These are phyloP conservation scores for Paramecium sonneborni DNA, from an alignment of 73 alveolate species.

Conservation along the genomic window DNA sequence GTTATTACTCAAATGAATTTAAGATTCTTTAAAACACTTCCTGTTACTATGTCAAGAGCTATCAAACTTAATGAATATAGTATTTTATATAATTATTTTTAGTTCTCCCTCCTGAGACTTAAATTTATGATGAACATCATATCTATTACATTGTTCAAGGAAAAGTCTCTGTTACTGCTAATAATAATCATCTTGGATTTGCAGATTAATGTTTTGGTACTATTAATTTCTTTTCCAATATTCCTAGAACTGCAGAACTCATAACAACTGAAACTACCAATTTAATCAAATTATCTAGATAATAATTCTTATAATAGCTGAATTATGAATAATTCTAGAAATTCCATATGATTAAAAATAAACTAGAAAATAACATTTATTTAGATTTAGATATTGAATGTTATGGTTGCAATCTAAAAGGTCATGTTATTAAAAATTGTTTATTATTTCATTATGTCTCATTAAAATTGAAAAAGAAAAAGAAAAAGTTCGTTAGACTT, in stretches of 20 bases:
- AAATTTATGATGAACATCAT: neutral
- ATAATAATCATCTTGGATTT: neutral
- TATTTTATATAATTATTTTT: neutral
- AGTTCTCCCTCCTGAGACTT: neutral
- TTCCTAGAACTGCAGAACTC: conserved; percentile 65
- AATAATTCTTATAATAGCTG: neutral
- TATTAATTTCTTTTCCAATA: conserved; percentile 69
- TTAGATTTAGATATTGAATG: neutral
- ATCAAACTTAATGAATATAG: neutral
- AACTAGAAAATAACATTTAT: neutral
- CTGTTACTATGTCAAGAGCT: neutral
- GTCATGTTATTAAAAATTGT: conserved; percentile 19
- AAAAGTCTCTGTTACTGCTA: neutral
- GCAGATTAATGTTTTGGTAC: conserved; percentile 68
- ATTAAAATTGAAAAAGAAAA: neutral
- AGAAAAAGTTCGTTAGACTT: neutral
- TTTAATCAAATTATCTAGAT: neutral
- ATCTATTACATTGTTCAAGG: neutral
- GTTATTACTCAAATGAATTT: neutral
- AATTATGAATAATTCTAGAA: neutral
- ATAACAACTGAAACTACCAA: conserved; percentile 53
- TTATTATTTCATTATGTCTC: neutral
- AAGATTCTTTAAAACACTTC: neutral
- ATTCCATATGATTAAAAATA: neutral
- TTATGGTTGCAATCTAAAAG: neutral